Conservation (phyloP, 495 filamentous ascomycete species). For the Penicillium flavigenum region DNA sequence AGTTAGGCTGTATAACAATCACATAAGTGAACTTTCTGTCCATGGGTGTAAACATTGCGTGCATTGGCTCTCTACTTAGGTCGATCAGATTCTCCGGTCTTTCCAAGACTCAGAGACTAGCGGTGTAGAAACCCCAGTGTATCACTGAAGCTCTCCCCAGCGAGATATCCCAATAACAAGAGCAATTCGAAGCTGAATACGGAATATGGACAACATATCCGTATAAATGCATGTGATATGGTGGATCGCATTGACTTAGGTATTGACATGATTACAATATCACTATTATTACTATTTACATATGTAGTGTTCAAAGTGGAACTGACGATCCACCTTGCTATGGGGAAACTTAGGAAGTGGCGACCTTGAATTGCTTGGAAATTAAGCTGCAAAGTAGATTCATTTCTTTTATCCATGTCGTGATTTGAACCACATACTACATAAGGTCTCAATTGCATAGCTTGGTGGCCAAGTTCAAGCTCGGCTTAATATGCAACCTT, state of each 20-base stretch:
- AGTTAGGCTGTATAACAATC: too few relatives aligned
- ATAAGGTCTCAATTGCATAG: not conserved
- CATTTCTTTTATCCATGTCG: not conserved
- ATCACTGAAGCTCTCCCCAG: not conserved
- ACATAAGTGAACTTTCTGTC: too few relatives aligned
- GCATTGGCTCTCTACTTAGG: not conserved
- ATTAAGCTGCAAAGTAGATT: not conserved
- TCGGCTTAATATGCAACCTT: not conserved
- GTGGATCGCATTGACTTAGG: not conserved
- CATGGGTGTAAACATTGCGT: too few relatives aligned
- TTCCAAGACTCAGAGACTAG: not conserved
- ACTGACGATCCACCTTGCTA: constrained; percentile 1
- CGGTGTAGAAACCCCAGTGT: constrained; percentile 1
- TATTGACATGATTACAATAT: not conserved
- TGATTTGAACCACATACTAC: not conserved
- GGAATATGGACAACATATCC: not conserved
- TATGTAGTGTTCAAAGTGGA: constrained; percentile 3
- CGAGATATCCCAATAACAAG: not conserved
- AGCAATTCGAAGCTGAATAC: not conserved
- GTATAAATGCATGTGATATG: not conserved
- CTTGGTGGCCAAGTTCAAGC: not conserved
- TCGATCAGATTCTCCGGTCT: not conserved
- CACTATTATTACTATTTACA: not conserved
- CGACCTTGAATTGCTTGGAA: not conserved
- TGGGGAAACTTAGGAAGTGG: constrained; percentile 3